These are phyloP conservation scores for Pisolithus microcarpus DNA, from an alignment of 768 basidiomycete genomes.

Conservation along the genomic window DNA sequence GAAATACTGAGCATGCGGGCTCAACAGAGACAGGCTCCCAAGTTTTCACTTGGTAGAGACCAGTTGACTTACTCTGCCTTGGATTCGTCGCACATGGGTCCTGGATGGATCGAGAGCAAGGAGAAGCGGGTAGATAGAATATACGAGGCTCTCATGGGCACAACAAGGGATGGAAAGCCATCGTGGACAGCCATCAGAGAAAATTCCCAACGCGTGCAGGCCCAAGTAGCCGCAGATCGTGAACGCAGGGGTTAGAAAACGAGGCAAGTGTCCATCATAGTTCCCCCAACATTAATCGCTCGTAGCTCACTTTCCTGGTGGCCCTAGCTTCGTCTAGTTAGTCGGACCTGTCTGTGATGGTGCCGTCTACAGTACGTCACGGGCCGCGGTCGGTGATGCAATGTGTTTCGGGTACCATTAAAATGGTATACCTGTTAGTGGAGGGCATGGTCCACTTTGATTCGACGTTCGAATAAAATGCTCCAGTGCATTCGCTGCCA, in stretches of 20 bases:
- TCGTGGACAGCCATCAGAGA: constrained; percentile 28
- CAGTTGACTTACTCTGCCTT: background rate
- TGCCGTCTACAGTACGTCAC: too few species aligned
- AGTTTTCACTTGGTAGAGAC: constrained; percentile 26
- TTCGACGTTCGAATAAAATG: too few species aligned
- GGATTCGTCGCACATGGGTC: constrained; percentile 21
- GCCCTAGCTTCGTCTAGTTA: too few species aligned
- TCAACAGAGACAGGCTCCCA: constrained; percentile 8
- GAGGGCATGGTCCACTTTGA: too few species aligned
- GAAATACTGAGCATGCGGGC: constrained; percentile 14
- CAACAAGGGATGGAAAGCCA: constrained; percentile 23
- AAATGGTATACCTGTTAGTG: too few species aligned
- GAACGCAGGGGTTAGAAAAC: background rate
- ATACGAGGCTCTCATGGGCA: constrained; percentile 22
- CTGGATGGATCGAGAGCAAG: constrained; percentile 24
- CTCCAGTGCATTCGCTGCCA: too few species aligned
- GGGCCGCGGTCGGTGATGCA: too few species aligned
- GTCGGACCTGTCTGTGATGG: too few species aligned
- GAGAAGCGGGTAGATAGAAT: constrained; percentile 20
- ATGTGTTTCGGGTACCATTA: too few species aligned
- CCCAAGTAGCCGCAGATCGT: constrained; percentile 13
- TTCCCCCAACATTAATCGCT: background rate
- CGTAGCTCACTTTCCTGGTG: too few species aligned
- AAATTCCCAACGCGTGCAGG: constrained; percentile 15
- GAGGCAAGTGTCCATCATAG: background rate